These are phyloP conservation scores for Ramalina intermedia DNA, from an alignment of 495 filamentous ascomycete genomes.

Conservation along the genomic window DNA sequence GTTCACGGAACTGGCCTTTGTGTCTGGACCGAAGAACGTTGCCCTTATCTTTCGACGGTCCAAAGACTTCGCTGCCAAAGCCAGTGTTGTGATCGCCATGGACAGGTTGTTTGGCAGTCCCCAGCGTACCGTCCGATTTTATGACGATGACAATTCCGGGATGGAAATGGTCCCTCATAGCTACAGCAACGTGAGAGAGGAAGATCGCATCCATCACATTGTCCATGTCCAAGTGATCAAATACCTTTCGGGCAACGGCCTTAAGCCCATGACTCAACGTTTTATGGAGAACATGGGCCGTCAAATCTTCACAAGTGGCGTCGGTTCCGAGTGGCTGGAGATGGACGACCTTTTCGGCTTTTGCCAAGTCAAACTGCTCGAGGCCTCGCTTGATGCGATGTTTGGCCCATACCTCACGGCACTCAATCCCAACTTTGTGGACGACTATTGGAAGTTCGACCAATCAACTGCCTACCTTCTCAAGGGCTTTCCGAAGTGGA, in stretches of 20 bases:
- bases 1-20: too few species aligned
- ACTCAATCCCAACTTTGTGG: neutral
- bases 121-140: neutral
- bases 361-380: neutral
- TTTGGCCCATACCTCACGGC: neutral
- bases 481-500: neutral
- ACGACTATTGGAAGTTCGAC: constrained; percentile 3
- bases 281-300: constrained; percentile 9
- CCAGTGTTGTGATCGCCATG: neutral
- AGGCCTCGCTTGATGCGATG: neutral
- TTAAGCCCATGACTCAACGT: constrained; percentile 9
- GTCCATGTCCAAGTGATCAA: constrained; percentile 7
- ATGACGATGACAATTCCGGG: constrained; percentile 9
- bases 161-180: neutral
- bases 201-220: constrained; percentile 12
- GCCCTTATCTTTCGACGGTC: too few species aligned
- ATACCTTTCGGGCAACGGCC: constrained; percentile 9
- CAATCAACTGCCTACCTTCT: neutral
- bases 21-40: too few species aligned
- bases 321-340: neutral
- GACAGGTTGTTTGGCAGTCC: neutral
- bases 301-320: constrained; percentile 6
- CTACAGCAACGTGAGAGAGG: neutral
- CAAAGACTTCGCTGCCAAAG: too few species aligned
- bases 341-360: constrained; percentile 1